Evolutionary conservation across 1,284 basidiomycete genomes (phyloP).

Genomic region (Ustilago lituana): DNA sequence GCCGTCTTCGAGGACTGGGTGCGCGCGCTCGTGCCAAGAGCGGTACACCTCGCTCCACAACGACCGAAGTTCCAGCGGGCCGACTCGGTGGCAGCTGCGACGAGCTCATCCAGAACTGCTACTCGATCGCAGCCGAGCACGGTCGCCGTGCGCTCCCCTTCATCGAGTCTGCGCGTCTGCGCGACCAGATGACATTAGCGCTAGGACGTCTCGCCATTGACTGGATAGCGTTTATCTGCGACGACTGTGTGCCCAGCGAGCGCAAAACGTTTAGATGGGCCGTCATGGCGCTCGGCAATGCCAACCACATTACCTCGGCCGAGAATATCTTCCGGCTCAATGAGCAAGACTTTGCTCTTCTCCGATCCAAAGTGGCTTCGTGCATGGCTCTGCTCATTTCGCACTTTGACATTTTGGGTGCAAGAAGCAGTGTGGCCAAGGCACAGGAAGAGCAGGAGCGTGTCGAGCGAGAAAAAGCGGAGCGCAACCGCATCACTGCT

Average conservation of each 20-base stretch:
- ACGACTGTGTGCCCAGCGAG: conserved; percentile 95
- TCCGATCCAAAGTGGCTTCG: conserved; percentile 89
- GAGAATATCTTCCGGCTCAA: conserved; percentile 90
- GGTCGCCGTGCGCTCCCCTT: conserved; percentile 63
- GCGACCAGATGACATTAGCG: conserved; percentile 60
- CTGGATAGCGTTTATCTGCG: conserved; percentile 98
- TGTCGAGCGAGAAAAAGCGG: conserved; percentile 56
- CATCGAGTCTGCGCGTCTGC: conserved; percentile 60
- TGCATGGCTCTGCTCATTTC: conserved; percentile 96
- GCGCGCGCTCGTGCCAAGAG: conserved; percentile 16
- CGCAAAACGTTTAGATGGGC: conserved; percentile 98
- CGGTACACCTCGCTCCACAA: conserved; percentile 27
- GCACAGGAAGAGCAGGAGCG: conserved; percentile 62
- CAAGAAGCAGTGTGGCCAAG: conserved; percentile 62
- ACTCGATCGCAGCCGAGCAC: conserved; percentile 89
- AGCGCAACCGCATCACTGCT: conserved; percentile 46
- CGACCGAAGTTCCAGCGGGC: conserved; percentile 17
- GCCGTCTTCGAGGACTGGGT: conserved; percentile 36
- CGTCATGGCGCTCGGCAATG: conserved; percentile 93
- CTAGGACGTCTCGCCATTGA: conserved; percentile 63
- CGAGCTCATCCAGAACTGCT: conserved; percentile 95
- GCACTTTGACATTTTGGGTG: conserved; percentile 87
- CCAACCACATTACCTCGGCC: conserved; percentile 82
- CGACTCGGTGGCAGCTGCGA: conserved; percentile 50
- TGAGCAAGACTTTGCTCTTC: conserved; percentile 79